phyloP scores from a whole-genome alignment of 2,329 filamentous ascomycete species.

The Fusarium foetens region DNA sequence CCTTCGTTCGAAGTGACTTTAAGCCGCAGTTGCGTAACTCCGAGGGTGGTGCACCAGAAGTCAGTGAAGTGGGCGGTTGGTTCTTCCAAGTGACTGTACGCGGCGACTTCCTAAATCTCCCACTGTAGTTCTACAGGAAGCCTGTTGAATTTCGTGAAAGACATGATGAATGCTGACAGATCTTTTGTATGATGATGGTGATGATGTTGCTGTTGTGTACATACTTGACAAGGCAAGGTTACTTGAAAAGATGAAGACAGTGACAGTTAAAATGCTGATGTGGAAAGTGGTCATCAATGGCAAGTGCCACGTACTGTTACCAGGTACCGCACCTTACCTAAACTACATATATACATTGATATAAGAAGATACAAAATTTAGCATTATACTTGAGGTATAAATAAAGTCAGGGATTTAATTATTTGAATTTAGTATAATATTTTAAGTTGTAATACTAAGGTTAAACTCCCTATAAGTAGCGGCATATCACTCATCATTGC shows the following conservation, averaged over 20 bases:
- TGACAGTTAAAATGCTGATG: neutral
- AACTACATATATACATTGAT: no score
- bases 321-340: no score
- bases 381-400: no score
- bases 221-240: neutral
- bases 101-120: neutral
- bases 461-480: neutral
- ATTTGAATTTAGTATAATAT: no score
- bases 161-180: neutral
- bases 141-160: neutral
- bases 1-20: neutral
- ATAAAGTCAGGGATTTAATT: no score
- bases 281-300: neutral
- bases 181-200: neutral
- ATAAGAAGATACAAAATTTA: no score
- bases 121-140: neutral
- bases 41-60: accelerated
- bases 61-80: neutral
- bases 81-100: neutral
- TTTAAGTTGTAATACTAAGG: no score
- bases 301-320: neutral
- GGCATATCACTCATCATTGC: no score
- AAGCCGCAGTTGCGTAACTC: neutral
- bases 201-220: neutral
- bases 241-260: neutral